These are phyloP conservation scores for Paxillus involutus DNA, from an alignment of 768 basidiomycete genomes.

Conservation along the genomic window DNA sequence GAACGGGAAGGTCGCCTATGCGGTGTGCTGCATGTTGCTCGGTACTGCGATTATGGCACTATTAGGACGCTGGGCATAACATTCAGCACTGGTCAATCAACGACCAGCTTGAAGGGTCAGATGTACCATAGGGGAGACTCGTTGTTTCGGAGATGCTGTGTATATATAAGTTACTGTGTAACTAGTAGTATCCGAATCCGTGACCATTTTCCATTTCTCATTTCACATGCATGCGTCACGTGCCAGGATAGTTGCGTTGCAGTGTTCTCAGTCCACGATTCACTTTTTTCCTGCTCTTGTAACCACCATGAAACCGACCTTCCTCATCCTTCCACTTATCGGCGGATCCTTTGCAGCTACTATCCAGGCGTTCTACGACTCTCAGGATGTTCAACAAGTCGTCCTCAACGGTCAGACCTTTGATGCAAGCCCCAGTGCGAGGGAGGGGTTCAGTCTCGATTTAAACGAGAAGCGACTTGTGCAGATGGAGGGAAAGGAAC, in stretches of 20 bases:
- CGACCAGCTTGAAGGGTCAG: too few relatives aligned
- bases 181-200: too few relatives aligned
- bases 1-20: slow-evolving; percentile 65
- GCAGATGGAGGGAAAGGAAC: slow-evolving; percentile 65
- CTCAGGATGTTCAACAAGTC: slow-evolving; percentile 16
- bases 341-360: slow-evolving; percentile 21
- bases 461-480: slow-evolving; percentile 72
- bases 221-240: too few relatives aligned
- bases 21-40: slow-evolving; percentile 72
- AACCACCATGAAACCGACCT: slow-evolving; percentile 7
- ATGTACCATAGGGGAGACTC: too few relatives aligned
- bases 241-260: too few relatives aligned
- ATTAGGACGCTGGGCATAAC: slow-evolving; percentile 85
- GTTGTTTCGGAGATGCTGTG: too few relatives aligned
- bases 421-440: slow-evolving; percentile 17
- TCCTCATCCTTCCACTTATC: slow-evolving; percentile 18
- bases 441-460: slow-evolving; percentile 65
- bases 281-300: not conserved
- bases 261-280: too few relatives aligned
- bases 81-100: not conserved
- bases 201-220: too few relatives aligned
- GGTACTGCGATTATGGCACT: slow-evolving; percentile 91
- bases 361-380: slow-evolving; percentile 7
- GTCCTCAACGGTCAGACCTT: slow-evolving; percentile 27
- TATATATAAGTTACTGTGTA: too few relatives aligned